Base-by-base conservation (phyloP, 176 grass and related monocot species). In the Puccinellia tenuiflora region DNA sequence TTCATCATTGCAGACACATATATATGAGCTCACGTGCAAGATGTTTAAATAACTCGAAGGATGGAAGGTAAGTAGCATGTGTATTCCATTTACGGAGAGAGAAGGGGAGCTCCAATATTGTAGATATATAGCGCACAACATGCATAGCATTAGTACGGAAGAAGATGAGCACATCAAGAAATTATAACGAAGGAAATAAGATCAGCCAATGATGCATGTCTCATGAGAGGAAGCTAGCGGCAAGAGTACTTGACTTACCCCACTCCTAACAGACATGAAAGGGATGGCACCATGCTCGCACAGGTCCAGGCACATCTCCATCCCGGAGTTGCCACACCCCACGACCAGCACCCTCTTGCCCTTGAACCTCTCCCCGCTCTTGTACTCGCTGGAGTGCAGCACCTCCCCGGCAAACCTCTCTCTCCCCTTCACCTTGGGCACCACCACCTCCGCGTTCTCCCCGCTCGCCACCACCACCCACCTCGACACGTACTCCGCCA, bases 381-480 rank as follows among this genome's bases (percentile, higher is more conserved):
- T 87, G 66, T 99, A 94, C 83, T 92, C 74, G 42, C 96, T 92
- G 5, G 96, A 99, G 83, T 99, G 96, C 55, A 99, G 5, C 61
- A 80, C 64, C 67, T 89, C 86, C 68, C 96, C 96, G 37, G 28
- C 79, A 39, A 99, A 94, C 85, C 50, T 54, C 83, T 99, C 91
- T 79, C 54, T 82, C 55, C 96, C 96, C 37, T 94, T 96, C 71
- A 96, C 57, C 77, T 57, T 75, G 16, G 96, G 96, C 67, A 93
- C 62, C 14, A 93, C 89, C 35, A 84, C 80, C 85, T 99, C 96
- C 0, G 93, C 91, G 52, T 99, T 99, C 93, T 99, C 96, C 28
- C 96, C 96, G 38, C 87, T 94, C 0, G 96, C 93, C 73, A 99
- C 96, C 79, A 99, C 89, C 59, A 99, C n/a, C 96, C 96, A 99